These are phyloP conservation scores for Talaromyces islandicus DNA, from an alignment of 2,329 filamentous ascomycete species.

Conservation along the genomic window DNA sequence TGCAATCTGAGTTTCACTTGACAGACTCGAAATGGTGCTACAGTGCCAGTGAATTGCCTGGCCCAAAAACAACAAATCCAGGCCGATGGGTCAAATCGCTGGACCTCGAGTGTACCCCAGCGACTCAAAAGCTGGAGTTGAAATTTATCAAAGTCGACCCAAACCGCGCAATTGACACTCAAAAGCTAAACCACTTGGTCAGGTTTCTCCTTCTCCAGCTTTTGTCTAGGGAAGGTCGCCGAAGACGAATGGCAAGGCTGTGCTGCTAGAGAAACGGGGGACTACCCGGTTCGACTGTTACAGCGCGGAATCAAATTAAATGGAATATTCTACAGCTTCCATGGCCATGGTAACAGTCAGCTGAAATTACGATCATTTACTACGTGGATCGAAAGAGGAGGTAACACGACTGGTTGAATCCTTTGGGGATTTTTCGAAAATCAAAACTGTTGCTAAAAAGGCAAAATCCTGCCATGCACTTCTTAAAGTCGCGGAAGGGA, in stretches of 20 bases:
- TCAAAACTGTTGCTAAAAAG: constrained; percentile 40
- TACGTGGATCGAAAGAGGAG: constrained; percentile 29
- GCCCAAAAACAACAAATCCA: constrained; percentile 13
- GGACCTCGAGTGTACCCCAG: constrained; percentile 18
- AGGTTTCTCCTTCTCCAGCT: too few relatives aligned
- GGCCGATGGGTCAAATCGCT: constrained; percentile 23
- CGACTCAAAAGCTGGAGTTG: constrained; percentile 20
- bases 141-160: constrained; percentile 19
- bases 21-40: constrained; percentile 24
- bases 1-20: constrained; percentile 18
- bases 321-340: too few relatives aligned
- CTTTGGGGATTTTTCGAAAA: constrained; percentile 36
- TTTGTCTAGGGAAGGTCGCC: too few relatives aligned
- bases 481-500: not conserved
- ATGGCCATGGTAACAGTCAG: constrained; percentile 43
- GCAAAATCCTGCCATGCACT: constrained; percentile 22
- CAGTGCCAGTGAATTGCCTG: constrained; percentile 19
- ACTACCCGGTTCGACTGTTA: too few relatives aligned
- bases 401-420: constrained; percentile 29
- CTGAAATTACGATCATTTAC: constrained; percentile 39
- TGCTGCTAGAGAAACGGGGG: too few relatives aligned
- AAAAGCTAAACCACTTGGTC: constrained; percentile 20
- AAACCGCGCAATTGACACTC: constrained; percentile 24
- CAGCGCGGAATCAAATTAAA: too few relatives aligned
- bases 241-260: too few relatives aligned